Conservation (phyloP, 176 grass and related monocot genomes). For the Olyra latifolia region DNA sequence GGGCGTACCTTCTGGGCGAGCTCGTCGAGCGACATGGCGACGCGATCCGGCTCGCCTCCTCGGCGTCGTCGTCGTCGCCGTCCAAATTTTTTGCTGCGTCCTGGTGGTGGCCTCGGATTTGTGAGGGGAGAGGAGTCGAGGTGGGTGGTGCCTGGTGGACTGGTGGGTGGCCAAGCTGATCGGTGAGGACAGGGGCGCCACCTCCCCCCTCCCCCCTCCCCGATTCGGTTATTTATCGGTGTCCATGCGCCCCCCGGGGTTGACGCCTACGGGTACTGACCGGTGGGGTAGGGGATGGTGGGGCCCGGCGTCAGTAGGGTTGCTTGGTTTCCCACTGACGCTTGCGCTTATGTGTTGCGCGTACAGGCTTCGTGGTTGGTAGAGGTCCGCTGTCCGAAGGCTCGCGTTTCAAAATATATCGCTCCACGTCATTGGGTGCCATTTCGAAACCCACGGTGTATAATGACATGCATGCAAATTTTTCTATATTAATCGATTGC, state of each 20-base stretch:
- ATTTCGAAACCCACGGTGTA: too few species aligned
- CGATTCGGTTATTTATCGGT: conserved; percentile 45
- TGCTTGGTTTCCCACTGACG: neutral
- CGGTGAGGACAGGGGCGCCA: neutral
- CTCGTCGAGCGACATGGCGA: conserved; percentile 52
- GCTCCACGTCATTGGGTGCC: too few species aligned
- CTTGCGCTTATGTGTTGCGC: neutral
- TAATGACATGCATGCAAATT: too few species aligned
- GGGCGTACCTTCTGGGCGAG: conserved; percentile 41
- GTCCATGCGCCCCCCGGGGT: neutral
- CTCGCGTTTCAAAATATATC: too few species aligned
- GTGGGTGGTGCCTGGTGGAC: conserved; percentile 26
- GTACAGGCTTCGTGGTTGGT: neutral
- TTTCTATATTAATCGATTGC: too few species aligned
- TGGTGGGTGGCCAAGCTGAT: conserved; percentile 16
- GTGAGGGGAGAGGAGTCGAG: neutral
- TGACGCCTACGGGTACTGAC: conserved; percentile 20
- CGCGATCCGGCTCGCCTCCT: conserved; percentile 34
- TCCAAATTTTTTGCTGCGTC: neutral
- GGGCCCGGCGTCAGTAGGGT: conserved; percentile 8
- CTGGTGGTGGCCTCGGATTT: conserved; percentile 7
- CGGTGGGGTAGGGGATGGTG: neutral
- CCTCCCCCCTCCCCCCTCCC: neutral
- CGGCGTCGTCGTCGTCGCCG: neutral
- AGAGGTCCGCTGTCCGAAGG: too few species aligned